phyloP scores from a whole-genome alignment of 768 basidiomycete species.

The Mycena haematopus region DNA sequence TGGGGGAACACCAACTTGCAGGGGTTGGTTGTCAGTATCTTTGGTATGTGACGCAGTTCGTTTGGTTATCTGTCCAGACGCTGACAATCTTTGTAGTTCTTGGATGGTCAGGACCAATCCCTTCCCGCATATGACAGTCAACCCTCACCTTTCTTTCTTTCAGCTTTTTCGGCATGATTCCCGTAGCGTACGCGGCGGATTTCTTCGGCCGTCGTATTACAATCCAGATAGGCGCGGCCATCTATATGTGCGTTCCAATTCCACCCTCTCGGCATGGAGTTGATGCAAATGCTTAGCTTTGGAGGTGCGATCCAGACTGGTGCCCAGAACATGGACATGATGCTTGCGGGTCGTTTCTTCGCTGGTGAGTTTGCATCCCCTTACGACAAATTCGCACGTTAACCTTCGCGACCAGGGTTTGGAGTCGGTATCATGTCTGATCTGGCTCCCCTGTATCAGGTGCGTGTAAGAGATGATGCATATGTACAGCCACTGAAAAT shows the following conservation, averaged over 20 bases:
- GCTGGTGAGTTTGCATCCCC: conserved; percentile 33
- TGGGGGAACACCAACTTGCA: conserved; percentile 43
- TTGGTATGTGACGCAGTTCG: conserved; percentile 36
- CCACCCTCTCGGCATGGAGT: background rate
- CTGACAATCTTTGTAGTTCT: conserved; percentile 36
- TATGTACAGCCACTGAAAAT: background rate
- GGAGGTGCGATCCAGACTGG: conserved; percentile 55
- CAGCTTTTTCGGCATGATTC: conserved; percentile 52
- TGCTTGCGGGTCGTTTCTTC: conserved; percentile 58
- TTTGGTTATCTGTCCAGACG: background rate
- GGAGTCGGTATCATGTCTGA: conserved; percentile 57
- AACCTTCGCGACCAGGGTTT: conserved; percentile 34
- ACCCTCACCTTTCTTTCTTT: background rate
- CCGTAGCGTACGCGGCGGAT: conserved; percentile 49
- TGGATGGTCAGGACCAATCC: conserved; percentile 40
- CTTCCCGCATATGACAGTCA: background rate
- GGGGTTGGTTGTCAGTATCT: conserved; percentile 50
- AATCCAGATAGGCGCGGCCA: conserved; percentile 46
- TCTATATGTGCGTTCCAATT: conserved; percentile 42
- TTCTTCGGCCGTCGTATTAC: conserved; percentile 45
- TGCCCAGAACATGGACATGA: conserved; percentile 52
- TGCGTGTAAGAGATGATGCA: conserved; percentile 4
- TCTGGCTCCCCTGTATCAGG: conserved; percentile 60
- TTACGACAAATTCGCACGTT: no score
- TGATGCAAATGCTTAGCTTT: conserved; percentile 34